phyloP scores from a whole-genome alignment of 495 filamentous ascomycete species.

The Neurospora sp. region DNA sequence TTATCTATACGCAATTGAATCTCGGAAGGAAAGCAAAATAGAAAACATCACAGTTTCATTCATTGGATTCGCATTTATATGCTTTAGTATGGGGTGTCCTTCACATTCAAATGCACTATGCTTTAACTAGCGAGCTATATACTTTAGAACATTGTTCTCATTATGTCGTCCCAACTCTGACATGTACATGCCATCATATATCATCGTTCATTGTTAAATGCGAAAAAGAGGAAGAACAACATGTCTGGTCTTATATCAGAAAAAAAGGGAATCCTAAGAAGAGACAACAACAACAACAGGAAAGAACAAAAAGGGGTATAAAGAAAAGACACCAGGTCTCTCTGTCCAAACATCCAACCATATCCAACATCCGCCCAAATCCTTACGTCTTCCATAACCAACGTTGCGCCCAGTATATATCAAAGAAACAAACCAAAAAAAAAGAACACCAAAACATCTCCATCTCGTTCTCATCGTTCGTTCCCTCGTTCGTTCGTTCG shows the following conservation, averaged over 20 bases:
- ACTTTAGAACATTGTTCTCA: background rate
- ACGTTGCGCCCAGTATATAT: background rate
- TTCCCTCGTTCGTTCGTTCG: too few relatives aligned
- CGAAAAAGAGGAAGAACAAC: background rate
- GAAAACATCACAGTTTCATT: too few relatives aligned
- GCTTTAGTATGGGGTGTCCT: too few relatives aligned
- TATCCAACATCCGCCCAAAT: background rate
- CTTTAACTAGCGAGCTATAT: too few relatives aligned
- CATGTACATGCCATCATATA: background rate
- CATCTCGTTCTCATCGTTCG: too few relatives aligned
- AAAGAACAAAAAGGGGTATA: background rate
- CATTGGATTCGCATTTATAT: too few relatives aligned
- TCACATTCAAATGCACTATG: too few relatives aligned
- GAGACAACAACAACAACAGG: background rate
- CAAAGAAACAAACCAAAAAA: background rate
- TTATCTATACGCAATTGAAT: too few relatives aligned
- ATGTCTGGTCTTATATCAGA: too few relatives aligned
- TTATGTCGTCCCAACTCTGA: background rate
- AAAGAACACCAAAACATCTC: too few relatives aligned
- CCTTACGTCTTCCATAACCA: background rate
- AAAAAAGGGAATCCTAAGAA: too few relatives aligned
- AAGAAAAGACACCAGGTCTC: conserved; percentile 3
- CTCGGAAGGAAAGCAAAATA: too few relatives aligned
- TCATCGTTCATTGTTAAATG: background rate
- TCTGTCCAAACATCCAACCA: background rate